Conservation (phyloP, 78 protist species). For the Emiliania huxleyi region DNA sequence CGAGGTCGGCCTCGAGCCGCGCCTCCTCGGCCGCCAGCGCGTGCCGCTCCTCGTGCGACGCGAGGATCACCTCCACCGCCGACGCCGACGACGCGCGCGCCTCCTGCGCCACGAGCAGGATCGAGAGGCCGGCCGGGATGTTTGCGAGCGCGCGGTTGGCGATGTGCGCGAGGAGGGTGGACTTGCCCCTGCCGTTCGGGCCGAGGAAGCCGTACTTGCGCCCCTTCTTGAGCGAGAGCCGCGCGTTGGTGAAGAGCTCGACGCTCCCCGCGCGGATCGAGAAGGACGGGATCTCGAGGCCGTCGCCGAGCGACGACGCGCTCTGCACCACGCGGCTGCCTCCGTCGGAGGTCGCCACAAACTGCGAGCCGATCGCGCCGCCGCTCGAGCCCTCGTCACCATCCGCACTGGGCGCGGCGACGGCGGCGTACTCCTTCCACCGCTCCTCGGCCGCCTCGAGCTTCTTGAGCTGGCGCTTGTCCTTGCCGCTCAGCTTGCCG, state of each 20-base stretch:
- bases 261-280: background rate
- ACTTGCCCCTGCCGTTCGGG: constrained; percentile 88
- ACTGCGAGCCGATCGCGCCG: background rate
- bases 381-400: too few relatives aligned
- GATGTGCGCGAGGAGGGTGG: constrained; percentile 81
- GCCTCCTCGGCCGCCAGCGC: background rate
- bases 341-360: background rate
- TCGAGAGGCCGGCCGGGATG: background rate
- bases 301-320: background rate
- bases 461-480: too few relatives aligned
- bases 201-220: constrained; percentile 85
- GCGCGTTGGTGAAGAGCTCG: background rate
- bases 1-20: background rate
- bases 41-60: background rate
- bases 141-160: constrained; percentile 62
- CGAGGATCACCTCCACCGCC: constrained; percentile 20
- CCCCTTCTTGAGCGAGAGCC: background rate
- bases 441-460: too few relatives aligned
- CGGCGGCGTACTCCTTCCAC: too few relatives aligned
- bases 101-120: background rate
- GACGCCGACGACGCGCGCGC: background rate
- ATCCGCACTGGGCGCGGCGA: too few relatives aligned
- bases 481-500: too few relatives aligned
- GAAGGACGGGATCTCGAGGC: background rate
- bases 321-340: too few relatives aligned